Base-by-base conservation (phyloP, 495 filamentous ascomycete species). In the Rhizodiscina lignyota region DNA sequence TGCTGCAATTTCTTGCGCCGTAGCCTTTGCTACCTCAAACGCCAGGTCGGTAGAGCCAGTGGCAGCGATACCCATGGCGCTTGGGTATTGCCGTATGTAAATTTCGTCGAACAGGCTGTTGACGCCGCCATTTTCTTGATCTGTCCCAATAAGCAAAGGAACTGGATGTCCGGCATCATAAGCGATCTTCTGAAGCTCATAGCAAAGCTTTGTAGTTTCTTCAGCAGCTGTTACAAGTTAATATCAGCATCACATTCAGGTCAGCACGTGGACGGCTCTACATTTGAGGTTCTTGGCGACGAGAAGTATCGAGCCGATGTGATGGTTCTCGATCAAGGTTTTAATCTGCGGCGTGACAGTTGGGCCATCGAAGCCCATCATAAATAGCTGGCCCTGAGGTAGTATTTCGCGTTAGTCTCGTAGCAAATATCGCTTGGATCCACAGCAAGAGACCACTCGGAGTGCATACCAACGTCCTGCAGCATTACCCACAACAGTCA, bases 331-430 rank as follows among this genome's bases (percentile, higher is more conserved):
- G 45, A 93, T 91, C 41, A 93, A 69, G 24, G 70, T 71, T 45
- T 74, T 74, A 45, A 93, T 89, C 56, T 85, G 79, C 32, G 78
- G 77, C 18, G 78, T 89, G 38, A 91, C 77, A 45, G 79, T 69
- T 30, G 83, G 86, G 38, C 83, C 83, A 66, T 93, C 83, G 63
- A 85, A 93, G 53, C 83, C 84, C 82, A 91, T 87, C 68, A 91
- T 87, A 59, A 92, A 76, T 57, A 91, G 72, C 66, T 92, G 83
- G 37, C 84, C 84, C 66, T 51, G 22, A 36, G n/a, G n/a, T n/a
- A n/a, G n/a, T n/a, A n/a, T n/a, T n/a, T n/a, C n/a, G n/a, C n/a
- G n/a, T n/a, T n/a, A n/a, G n/a, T n/a, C n/a, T n/a, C n/a, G n/a
- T n/a, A n/a, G n/a, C n/a, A n/a, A n/a, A n/a, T n/a, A n/a, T n/a